Evolutionary conservation across 129 eudicot genomes (phyloP), one percentile per base, ranked within the genome.

Genomic region (Logfia minima): DNA sequence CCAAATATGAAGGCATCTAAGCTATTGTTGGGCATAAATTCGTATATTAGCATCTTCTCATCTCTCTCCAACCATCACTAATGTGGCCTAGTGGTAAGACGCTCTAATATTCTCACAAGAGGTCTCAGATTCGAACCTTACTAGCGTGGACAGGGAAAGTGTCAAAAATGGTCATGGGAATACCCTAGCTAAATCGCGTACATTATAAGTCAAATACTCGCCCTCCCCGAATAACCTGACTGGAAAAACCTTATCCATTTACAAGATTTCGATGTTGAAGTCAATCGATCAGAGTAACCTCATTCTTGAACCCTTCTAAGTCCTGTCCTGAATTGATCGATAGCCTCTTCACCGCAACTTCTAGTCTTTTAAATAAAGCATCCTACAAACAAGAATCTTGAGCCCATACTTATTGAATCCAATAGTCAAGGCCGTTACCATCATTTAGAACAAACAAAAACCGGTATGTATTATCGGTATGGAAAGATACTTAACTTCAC

Each of bases 281-380:
- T 64, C 82, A 86, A 68, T 87, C 90, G 14, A 88, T 81, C 77
- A 88, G 39, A 4, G 80, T 59, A 58, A 84, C 88, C 63, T 88
- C 93, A 64, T 86, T 88, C 80, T 72, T 81, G 72, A 88, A 88
- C 82, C 86, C 93, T 31, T 86, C 85, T 24, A 79, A 74, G 22
- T 90, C 88, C 77, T 86, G 93, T 21, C 80, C 82, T 4, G 90
- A 86, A 67, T 74, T 75, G 68, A 76, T 81, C 14, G 88, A 81
- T 79, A 88, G 34, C 87, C 93, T 86, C 74, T 88, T 86, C 66
- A 86, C 90, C 6, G 93, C 93, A 64, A 88, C 68, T 70, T 86
- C 83, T 72, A 51, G 68, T 72, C 88, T 88, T n/a, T 41, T 41
- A 41, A 8, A 41, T 41, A 41, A 41, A 9, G 48, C 48, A 41